These are phyloP conservation scores for Vaccinium myrtillus DNA, from an alignment of 148 eudicot species.

Conservation along the genomic window DNA sequence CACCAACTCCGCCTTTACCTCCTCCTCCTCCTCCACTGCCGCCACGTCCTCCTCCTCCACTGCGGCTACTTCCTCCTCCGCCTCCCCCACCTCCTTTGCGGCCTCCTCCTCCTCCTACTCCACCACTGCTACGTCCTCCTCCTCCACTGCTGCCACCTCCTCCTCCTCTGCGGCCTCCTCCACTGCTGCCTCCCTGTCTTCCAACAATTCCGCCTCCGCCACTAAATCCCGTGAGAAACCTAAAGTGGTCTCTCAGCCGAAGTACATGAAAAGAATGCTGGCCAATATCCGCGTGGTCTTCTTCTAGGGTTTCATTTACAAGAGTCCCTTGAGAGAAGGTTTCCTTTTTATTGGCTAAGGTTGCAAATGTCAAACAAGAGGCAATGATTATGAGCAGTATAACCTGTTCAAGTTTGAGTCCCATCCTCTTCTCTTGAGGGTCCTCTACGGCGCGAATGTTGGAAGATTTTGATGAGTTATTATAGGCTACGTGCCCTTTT, in stretches of 20 bases:
- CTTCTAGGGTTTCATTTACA: background rate
- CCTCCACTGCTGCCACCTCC: background rate
- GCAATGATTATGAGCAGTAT: background rate
- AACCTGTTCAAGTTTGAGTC: background rate
- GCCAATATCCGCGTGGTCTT: background rate
- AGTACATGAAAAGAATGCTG: background rate
- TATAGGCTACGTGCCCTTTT: background rate
- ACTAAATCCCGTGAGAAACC: background rate
- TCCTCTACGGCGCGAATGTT: no score
- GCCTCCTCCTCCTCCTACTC: background rate
- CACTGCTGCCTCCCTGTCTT: background rate
- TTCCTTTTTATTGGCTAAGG: background rate
- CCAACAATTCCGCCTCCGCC: background rate
- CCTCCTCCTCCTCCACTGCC: background rate
- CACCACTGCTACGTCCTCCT: no score
- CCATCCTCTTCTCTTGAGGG: no score
- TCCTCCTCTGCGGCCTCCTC: background rate
- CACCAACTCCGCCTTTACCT: background rate
- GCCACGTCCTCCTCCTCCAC: background rate
- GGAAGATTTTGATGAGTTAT: no score
- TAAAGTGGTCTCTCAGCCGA: background rate
- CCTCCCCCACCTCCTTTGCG: no score
- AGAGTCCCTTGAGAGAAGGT: background rate
- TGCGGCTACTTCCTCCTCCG: no score
- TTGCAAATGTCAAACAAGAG: background rate